Evolutionary conservation across 225 moss, liverwort and hornwort species (phyloP), one percentile per base, ranked within the genome.

Genomic region (Neckera pumila): DNA sequence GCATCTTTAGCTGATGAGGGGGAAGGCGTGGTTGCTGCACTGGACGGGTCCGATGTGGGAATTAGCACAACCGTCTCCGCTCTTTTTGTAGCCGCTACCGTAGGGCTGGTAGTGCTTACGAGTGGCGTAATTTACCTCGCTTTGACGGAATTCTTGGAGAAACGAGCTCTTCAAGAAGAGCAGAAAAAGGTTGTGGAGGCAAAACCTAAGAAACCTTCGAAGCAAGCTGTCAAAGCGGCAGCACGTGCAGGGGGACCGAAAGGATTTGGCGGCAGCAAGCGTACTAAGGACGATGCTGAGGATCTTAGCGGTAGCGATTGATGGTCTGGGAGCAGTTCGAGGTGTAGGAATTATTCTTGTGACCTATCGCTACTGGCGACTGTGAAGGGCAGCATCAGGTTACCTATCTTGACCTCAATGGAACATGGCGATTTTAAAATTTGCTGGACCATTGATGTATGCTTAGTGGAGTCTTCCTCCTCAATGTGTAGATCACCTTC

Each of bases 191-290:
- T 87, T 23, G 82, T 9, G 82, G 73, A 92, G 33, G 70, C n/a
- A 18, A 91, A 86, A n/a, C 40, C 89, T 73, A 92, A 92, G n/a
- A 89, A 93, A 60, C 17, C 84, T 26, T 54, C 79, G 53, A 93
- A 93, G 88, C 88, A 89, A 74, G 65, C 86, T 86, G 87, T 85
- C 34, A 93, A 85, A 85, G 87, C 90, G 30, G 86, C 88, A 79
- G 88, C 86, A 34, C 93, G 91, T 67, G 82, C 82, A 62, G 91
- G 91, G 76, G 93, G 92, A 28, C 91, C 92, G 27, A 93, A 93
- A 87, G 93, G 93, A 86, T 93, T 93, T 70, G 93, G 93, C 59
- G 82, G 89, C 82, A 59, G 82, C 61, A 93, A 67, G 88, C 92
- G 88, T 19, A 3, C 45, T 17, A 93, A 93, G 90, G 89, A 40